Evolutionary conservation across 345 rosid genomes (phyloP), one percentile per base, ranked within the genome.

Genomic region (Zanthoxylum bungeanum): DNA sequence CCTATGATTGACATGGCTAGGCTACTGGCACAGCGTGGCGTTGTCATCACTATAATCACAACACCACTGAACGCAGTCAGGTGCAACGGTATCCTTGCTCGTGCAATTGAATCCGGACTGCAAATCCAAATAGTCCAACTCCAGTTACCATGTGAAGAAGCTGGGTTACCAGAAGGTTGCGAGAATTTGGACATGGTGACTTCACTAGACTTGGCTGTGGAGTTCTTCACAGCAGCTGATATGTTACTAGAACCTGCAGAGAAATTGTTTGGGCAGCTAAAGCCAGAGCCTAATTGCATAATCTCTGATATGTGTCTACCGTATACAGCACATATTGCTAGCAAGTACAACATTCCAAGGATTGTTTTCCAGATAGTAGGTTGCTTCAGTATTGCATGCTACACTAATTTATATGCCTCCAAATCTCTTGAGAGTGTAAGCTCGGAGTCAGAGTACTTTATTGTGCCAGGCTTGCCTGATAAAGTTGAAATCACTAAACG

Each of bases 361-460:
- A 74, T 92, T 60, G 55, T 66, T 57, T 92, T 92, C 52, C 87
- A 86, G 44, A 90, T 92, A 31, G 70, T 77, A 73, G 57, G 82
- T 37, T 85, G 89, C 67, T 88, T 88, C 62, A 60, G 68, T 22
- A 56, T 84, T 16, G 67, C 85, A 74, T 87, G 84, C 67, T 27
- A 31, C 69, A 81, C 67, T 39, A 69, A 46, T 42, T 62, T 60
- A 42, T 77, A 27, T 27, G 39, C 22, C 44, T 72, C 69, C 17
- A 61, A 75, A 39, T 7, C 78, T 6, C 75, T 37, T 28, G 58
- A 72, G 3, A 60, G 36, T 12, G 53, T 76, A 28, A 64, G 50
- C 21, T 78, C 84, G 4, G 77, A 72, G 0, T 69, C 58, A 6
- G 78, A 78, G 57, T 76, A 70, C 67, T 82, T 86, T 39, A 46